Percentiles rank a stretch among this genome's conserved stretches.
Conservation (phyloP, 108 stramenopile genomes). For the Cyclotella cryptica region DNA sequence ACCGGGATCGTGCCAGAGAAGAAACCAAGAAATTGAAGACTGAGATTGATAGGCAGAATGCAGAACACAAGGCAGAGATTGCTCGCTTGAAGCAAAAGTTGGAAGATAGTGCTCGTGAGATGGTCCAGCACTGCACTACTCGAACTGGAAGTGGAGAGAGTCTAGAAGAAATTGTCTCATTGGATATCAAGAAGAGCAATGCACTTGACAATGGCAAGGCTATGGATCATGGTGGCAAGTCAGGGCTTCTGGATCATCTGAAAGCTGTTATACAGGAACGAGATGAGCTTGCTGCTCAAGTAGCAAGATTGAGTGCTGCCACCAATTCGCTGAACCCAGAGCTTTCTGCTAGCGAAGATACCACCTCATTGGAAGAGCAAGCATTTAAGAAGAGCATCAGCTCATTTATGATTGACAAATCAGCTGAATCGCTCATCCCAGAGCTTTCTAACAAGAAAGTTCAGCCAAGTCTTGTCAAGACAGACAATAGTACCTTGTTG, state of each 20-base stretch:
- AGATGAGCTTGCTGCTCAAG: slow-evolving; percentile 6
- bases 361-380: no score
- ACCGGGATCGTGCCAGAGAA: slow-evolving; percentile 15
- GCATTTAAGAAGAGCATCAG: no score
- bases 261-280: slow-evolving; percentile 2
- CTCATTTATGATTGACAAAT: no score
- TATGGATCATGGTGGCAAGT: slow-evolving; percentile 1
- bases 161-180: not conserved
- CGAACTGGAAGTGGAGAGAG: not conserved
- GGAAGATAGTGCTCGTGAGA: slow-evolving; percentile 3
- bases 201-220: not conserved
- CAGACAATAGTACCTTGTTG: no score
- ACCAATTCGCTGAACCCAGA: not conserved
- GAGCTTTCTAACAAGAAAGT: no score
- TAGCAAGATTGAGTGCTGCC: not conserved
- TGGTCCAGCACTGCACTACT: slow-evolving; percentile 1
- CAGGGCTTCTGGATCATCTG: not conserved
- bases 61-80: slow-evolving; percentile 22
- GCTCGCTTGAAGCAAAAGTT: slow-evolving; percentile 14
- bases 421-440: no score
- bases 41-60: not conserved
- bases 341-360: not conserved
- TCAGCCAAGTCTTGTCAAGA: no score
- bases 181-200: not conserved
- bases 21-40: slow-evolving; percentile 16